Evolutionary conservation across 23 red algal species (phyloP).

Genomic region (Gracilaria caudata): DNA sequence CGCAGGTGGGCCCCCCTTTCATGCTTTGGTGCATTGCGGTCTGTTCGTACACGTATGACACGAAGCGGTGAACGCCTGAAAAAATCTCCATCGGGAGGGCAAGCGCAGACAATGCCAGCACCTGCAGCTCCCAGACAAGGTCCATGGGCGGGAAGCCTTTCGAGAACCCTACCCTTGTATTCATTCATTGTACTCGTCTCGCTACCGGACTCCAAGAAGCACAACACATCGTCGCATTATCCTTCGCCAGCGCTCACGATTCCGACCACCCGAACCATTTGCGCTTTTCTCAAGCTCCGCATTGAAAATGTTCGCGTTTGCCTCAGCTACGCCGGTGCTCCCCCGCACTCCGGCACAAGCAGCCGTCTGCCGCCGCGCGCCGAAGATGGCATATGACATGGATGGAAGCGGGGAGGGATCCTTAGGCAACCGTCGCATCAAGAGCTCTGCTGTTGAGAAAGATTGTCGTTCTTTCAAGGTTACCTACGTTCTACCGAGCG

Average conservation of each 20-base stretch:
- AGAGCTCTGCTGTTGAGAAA: conserved; percentile 87
- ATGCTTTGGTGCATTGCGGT: too few species aligned
- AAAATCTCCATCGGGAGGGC: background rate
- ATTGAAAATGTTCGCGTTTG: conserved; percentile 9
- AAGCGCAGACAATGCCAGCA: too few species aligned
- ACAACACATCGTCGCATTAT: background rate
- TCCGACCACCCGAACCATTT: background rate
- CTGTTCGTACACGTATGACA: background rate
- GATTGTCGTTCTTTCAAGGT: conserved; percentile 94
- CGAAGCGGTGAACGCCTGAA: background rate
- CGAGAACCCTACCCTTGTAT: background rate
- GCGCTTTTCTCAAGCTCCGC: background rate
- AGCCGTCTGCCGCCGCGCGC: conserved; percentile 12
- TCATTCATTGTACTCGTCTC: too few species aligned
- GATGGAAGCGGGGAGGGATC: conserved; percentile 76
- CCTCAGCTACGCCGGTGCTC: background rate
- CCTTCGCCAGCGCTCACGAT: background rate
- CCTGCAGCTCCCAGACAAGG: background rate
- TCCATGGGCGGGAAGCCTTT: background rate
- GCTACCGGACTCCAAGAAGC: background rate
- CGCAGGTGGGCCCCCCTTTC: too few species aligned
- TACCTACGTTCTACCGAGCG: conserved; percentile 80
- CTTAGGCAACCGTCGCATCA: conserved; percentile 64
- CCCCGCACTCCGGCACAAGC: background rate
- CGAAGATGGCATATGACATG: conserved; percentile 94